A percentile compares a stretch with the other conserved stretches of the same genome.
These are phyloP conservation scores for Sporothrix humicola DNA, from an alignment of 2,329 filamentous ascomycete species.

Conservation along the genomic window DNA sequence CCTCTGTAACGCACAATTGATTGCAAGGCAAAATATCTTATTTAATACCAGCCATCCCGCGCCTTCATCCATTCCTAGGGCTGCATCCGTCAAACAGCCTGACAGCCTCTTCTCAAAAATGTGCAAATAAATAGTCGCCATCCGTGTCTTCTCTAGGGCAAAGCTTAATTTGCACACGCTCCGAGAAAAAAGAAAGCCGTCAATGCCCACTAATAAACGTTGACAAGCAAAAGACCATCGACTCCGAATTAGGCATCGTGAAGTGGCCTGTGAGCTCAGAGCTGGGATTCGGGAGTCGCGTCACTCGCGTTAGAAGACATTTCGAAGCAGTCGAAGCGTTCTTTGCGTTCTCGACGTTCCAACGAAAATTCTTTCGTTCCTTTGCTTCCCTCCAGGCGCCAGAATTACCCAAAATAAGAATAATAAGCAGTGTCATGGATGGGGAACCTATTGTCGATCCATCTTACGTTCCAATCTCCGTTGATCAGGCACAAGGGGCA, in stretches of 20 bases:
- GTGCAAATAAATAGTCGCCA: not conserved
- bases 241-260: not conserved
- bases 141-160: not conserved
- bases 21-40: too few species aligned
- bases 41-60: not conserved
- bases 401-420: not conserved
- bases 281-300: not conserved
- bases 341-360: not conserved
- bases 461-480: slow-evolving; percentile 29
- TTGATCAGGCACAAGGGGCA: slow-evolving; percentile 30
- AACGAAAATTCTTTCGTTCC: not conserved
- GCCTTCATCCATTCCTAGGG: not conserved
- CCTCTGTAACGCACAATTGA: not conserved
- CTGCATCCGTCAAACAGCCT: not conserved
- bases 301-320: slow-evolving; percentile 4
- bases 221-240: not conserved
- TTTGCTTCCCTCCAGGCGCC: not conserved
- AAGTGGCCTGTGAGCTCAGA: not conserved
- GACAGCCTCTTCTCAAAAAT: not conserved
- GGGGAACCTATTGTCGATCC: slow-evolving; percentile 1
- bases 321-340: slow-evolving; percentile 20
- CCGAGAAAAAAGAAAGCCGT: not conserved
- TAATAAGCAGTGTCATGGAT: not conserved
- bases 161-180: slow-evolving; percentile 16
- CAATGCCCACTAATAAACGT: not conserved